Evolutionary conservation across 495 filamentous ascomycete genomes (phyloP).

Genomic region (Bacidia rubella): DNA sequence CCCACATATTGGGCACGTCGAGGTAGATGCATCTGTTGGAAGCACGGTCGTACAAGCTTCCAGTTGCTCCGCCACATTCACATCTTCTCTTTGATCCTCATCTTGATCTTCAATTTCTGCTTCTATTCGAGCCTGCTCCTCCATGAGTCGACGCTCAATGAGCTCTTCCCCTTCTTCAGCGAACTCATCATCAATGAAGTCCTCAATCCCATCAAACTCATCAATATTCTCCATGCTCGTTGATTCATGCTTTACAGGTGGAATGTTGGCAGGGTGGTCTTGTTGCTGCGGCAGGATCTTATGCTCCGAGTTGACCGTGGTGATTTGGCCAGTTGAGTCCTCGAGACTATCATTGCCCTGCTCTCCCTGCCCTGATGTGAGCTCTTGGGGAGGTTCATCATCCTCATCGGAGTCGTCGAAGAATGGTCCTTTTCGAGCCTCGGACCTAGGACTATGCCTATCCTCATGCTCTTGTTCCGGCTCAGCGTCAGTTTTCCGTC

Average conservation of each 20-base stretch:
- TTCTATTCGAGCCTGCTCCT: conserved; percentile 47
- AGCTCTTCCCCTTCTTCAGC: conserved; percentile 47
- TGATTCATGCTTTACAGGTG: conserved; percentile 40
- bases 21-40: conserved; percentile 21
- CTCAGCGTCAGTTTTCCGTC: conserved; percentile 28
- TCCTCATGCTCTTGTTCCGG: no score
- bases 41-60: conserved; percentile 16
- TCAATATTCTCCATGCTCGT: conserved; percentile 44
- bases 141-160: conserved; percentile 45
- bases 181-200: conserved; percentile 32
- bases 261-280: conserved; percentile 10
- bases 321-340: no score
- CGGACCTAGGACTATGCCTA: no score
- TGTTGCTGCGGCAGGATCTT: no score
- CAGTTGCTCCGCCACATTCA: background rate
- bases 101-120: conserved; percentile 33
- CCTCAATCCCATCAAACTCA: conserved; percentile 55
- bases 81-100: conserved; percentile 18
- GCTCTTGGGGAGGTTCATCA: conserved; percentile 25
- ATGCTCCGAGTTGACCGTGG: no score
- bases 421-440: conserved; percentile 37
- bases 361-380: background rate
- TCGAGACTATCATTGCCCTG: no score
- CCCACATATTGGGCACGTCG: conserved; percentile 66
- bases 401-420: conserved; percentile 58